Percentiles rank a stretch among this genome's conserved stretches.
Evolutionary conservation across 2,329 filamentous ascomycete species (phyloP).

Genomic region (Sporothrix pseudoabietina): DNA sequence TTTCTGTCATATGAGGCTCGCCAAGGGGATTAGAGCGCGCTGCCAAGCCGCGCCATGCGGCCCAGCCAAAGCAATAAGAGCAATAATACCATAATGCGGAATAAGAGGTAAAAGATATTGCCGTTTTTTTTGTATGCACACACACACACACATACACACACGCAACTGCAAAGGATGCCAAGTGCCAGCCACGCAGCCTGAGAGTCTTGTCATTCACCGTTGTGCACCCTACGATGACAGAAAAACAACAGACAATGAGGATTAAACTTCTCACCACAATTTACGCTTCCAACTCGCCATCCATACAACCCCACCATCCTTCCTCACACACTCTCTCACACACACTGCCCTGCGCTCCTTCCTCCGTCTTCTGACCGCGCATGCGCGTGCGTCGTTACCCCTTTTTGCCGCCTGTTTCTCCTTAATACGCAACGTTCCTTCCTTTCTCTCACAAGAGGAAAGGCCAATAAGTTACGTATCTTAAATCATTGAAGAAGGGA

Average conservation of each 20-base stretch:
- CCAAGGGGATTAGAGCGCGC: neutral
- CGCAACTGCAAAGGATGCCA: conserved; percentile 6
- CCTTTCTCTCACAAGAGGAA: neutral
- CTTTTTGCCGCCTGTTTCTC: neutral
- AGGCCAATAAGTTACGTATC: neutral
- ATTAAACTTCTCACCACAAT: conserved; percentile 24
- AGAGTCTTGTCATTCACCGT: conserved; percentile 6
- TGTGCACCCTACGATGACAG: neutral
- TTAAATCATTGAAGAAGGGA: neutral
- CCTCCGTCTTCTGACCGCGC: neutral
- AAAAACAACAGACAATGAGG: neutral
- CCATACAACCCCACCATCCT: neutral
- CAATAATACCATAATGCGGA: neutral
- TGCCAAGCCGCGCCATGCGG: conserved; percentile 13
- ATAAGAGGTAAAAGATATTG: neutral
- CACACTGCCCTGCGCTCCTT: neutral
- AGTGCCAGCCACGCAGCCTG: conserved; percentile 11
- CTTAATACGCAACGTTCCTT: neutral
- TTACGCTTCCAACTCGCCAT: neutral
- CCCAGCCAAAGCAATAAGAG: neutral
- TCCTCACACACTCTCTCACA: neutral
- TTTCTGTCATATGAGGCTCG: conserved; percentile 17
- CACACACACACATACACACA: neutral
- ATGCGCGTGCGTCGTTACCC: neutral
- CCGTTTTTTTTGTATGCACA: neutral